These are phyloP conservation scores for Dryas alaskensis DNA, from an alignment of 306 rosid genomes.

Conservation along the genomic window DNA sequence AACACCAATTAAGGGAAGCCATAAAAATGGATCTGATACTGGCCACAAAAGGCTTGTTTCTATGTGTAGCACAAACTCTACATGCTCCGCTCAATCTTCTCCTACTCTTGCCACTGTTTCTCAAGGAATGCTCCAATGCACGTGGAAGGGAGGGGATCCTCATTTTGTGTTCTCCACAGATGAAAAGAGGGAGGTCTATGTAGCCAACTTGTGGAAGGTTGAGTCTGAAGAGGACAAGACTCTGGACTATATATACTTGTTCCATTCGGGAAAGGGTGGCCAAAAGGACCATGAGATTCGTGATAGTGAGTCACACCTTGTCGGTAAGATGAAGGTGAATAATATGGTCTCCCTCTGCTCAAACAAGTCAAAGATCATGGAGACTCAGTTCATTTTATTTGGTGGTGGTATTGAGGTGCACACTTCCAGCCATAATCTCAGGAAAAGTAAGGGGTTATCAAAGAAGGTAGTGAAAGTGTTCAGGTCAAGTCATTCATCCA, in stretches of 20 bases:
- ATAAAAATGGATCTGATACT: slow-evolving; percentile 37
- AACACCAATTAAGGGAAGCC: slow-evolving; percentile 34
- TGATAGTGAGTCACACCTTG: slow-evolving; percentile 42
- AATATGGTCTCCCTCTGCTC: slow-evolving; percentile 58
- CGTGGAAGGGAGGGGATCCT: slow-evolving; percentile 82
- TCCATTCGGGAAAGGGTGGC: slow-evolving; percentile 59
- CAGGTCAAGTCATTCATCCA: slow-evolving; percentile 51
- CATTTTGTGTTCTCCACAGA: slow-evolving; percentile 75
- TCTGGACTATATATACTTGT: slow-evolving; percentile 57
- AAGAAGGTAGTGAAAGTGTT: slow-evolving; percentile 65
- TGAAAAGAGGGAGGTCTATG: slow-evolving; percentile 67
- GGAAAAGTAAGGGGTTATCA: slow-evolving; percentile 63
- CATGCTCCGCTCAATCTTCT: slow-evolving; percentile 51
- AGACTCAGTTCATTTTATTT: slow-evolving; percentile 69
- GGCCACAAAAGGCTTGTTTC: slow-evolving; percentile 50
- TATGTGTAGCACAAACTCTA: slow-evolving; percentile 56
- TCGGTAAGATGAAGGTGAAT: slow-evolving; percentile 84
- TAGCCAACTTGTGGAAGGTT: slow-evolving; percentile 55
- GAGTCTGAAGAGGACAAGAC: slow-evolving; percentile 44
- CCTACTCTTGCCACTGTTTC: slow-evolving; percentile 39
- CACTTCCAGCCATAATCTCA: slow-evolving; percentile 41
- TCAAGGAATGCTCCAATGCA: slow-evolving; percentile 93
- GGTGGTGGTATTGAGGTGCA: slow-evolving; percentile 48
- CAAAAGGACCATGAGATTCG: slow-evolving; percentile 44
- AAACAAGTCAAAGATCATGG: slow-evolving; percentile 51